Evolutionary conservation across 495 filamentous ascomycete genomes (phyloP).

Genomic region (Patellaria atrata): DNA sequence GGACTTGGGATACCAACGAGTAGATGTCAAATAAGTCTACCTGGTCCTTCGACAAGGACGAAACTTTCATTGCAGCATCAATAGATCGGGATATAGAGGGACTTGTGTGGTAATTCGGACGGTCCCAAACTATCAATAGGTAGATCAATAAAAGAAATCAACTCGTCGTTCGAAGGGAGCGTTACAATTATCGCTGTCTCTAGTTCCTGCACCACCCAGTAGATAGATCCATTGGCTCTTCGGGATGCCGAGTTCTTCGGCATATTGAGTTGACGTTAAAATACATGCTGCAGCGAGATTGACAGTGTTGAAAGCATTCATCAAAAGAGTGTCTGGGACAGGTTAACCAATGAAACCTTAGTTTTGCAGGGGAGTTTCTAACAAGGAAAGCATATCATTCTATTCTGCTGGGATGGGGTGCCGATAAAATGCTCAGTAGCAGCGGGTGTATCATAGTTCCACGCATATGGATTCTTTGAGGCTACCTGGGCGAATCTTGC

Average conservation of each 20-base stretch:
- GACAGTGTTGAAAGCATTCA: conserved; percentile 48
- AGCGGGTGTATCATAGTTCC: conserved; percentile 31
- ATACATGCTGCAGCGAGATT: conserved; percentile 40
- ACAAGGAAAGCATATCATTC: conserved; percentile 43
- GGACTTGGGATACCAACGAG: conserved; percentile 27
- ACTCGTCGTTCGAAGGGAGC: not conserved
- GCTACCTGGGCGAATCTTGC: conserved; percentile 36
- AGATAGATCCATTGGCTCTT: conserved; percentile 40
- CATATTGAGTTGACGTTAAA: conserved; percentile 35
- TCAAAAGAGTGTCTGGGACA: conserved; percentile 40
- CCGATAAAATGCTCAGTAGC: conserved; percentile 30
- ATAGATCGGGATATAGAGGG: conserved; percentile 37
- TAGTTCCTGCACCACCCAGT: conserved; percentile 38
- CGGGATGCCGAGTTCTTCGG: conserved; percentile 35
- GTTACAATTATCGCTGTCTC: conserved; percentile 33
- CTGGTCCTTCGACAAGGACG: conserved; percentile 26
- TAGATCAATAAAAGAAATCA: not conserved
- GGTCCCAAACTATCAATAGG: conserved; percentile 35
- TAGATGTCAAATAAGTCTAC: conserved; percentile 43
- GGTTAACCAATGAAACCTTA: not conserved
- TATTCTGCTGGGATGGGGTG: conserved; percentile 33
- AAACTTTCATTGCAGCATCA: conserved; percentile 29
- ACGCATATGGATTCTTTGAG: conserved; percentile 30
- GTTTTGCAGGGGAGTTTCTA: not conserved
- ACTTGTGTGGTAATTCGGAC: conserved; percentile 36